These are phyloP conservation scores for Stentor roeselii DNA, from an alignment of 73 alveolate species.

Conservation along the genomic window DNA sequence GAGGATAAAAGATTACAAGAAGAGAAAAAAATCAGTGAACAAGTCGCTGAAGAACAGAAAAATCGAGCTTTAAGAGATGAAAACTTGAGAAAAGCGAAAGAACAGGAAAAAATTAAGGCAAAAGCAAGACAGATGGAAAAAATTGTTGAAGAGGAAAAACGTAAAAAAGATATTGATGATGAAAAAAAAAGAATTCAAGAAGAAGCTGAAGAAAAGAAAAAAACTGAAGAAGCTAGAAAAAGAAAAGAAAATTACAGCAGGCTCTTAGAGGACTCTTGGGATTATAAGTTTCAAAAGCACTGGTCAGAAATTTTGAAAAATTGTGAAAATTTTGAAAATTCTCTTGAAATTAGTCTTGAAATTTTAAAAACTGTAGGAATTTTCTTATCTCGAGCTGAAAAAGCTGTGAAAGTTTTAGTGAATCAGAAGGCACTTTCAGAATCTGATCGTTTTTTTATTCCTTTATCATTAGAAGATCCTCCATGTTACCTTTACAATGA, in stretches of 20 bases:
- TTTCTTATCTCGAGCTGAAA: not conserved
- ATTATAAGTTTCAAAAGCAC: conserved; percentile 4
- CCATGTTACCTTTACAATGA: not conserved
- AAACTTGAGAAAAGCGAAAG: not conserved
- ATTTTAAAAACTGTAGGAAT: not conserved
- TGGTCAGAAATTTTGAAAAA: not conserved
- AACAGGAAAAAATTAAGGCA: not conserved
- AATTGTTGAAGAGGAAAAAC: not conserved
- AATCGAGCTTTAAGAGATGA: conserved; percentile 2
- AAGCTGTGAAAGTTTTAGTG: not conserved
- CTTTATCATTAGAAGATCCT: not conserved
- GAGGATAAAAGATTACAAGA: not conserved
- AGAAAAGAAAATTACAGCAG: conserved; percentile 3
- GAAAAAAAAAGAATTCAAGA: not conserved
- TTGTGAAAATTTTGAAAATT: not conserved
- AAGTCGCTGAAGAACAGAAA: not conserved
- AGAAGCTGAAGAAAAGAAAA: conserved; percentile 22
- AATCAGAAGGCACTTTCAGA: not conserved
- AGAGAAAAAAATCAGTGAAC: not conserved
- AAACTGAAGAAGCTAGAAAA: not conserved
- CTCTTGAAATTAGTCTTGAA: not conserved
- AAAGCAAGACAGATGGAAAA: conserved; percentile 5
- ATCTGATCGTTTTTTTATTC: not conserved
- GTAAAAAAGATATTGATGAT: not conserved
- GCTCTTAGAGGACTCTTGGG: conserved; percentile 19